Evolutionary conservation across 345 rosid species (phyloP).

Genomic region (Tarenaya hassleriana): DNA sequence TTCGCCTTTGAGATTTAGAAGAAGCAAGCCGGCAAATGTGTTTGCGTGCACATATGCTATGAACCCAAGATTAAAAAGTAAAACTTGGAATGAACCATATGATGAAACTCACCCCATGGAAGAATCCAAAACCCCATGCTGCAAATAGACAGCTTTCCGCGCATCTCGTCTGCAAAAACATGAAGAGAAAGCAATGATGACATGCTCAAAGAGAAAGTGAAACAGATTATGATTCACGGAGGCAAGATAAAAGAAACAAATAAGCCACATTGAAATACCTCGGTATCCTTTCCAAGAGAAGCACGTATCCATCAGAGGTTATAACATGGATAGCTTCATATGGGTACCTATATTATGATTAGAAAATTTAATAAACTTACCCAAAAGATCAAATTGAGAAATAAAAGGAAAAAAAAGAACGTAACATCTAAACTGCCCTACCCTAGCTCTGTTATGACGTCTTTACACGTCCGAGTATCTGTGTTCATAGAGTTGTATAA

Average conservation of each 20-base stretch:
- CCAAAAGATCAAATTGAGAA: constrained; percentile 6
- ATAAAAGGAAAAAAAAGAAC: constrained; percentile 1
- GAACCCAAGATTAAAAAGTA: constrained; percentile 1
- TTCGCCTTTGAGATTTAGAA: neutral
- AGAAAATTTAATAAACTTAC: neutral
- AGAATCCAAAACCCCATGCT: constrained; percentile 91
- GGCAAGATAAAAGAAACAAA: constrained; percentile 1
- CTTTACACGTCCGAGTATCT: constrained; percentile 89
- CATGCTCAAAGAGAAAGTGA: constrained; percentile 12
- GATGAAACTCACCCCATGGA: constrained; percentile 80
- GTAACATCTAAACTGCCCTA: constrained; percentile 27
- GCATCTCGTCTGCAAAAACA: constrained; percentile 70
- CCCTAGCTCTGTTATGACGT: constrained; percentile 97
- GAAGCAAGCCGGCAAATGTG: neutral
- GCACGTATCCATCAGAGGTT: constrained; percentile 91
- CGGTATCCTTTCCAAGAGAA: constrained; percentile 92
- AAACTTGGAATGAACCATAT: neutral
- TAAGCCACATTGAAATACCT: constrained; percentile 40
- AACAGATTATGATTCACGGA: neutral
- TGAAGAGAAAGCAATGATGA: constrained; percentile 14
- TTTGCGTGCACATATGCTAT: neutral
- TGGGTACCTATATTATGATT: constrained; percentile 57
- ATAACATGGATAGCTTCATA: constrained; percentile 86
- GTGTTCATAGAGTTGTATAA: constrained; percentile 67
- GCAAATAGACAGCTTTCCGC: constrained; percentile 77